Percentiles rank a stretch among this genome's conserved stretches.
Evolutionary conservation across 139 green algal species (phyloP).

Genomic region (Ulvella scutata): DNA sequence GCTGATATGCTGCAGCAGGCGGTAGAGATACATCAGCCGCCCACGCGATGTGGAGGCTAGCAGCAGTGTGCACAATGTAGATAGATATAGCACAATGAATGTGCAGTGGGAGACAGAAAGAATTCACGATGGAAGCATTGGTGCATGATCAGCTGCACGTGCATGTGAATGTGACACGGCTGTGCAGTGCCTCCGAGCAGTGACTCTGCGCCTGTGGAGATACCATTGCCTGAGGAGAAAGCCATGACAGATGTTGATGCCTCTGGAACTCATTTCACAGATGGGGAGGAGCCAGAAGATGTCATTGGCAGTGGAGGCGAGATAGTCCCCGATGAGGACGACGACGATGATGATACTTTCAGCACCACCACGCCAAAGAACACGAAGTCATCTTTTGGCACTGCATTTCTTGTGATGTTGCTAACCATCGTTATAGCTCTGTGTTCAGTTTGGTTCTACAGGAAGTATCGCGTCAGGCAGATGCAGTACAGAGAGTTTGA

Average conservation of each 20-base stretch:
- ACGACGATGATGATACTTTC: no score
- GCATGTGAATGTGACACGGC: neutral
- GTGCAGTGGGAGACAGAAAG: no score
- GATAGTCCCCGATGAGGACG: neutral
- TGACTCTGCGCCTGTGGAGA: no score
- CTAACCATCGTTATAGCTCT: neutral
- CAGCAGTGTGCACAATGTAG: no score
- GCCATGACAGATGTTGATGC: neutral
- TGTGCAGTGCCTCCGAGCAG: no score
- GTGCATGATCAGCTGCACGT: neutral
- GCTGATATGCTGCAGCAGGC: neutral
- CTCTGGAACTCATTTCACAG: no score
- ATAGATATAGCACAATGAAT: no score
- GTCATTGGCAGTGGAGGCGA: neutral
- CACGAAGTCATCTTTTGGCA: neutral
- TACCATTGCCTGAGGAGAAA: neutral
- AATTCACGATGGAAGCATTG: no score
- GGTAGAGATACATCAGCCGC: neutral
- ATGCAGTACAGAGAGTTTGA: neutral
- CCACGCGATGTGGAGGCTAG: no score
- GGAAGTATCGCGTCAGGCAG: neutral
- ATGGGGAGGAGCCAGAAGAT: neutral
- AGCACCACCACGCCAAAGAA: no score
- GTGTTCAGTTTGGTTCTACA: neutral
- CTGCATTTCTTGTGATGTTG: neutral